Base-by-base conservation (phyloP, 2,329 filamentous ascomycete genomes). In the Alternaria viburni region DNA sequence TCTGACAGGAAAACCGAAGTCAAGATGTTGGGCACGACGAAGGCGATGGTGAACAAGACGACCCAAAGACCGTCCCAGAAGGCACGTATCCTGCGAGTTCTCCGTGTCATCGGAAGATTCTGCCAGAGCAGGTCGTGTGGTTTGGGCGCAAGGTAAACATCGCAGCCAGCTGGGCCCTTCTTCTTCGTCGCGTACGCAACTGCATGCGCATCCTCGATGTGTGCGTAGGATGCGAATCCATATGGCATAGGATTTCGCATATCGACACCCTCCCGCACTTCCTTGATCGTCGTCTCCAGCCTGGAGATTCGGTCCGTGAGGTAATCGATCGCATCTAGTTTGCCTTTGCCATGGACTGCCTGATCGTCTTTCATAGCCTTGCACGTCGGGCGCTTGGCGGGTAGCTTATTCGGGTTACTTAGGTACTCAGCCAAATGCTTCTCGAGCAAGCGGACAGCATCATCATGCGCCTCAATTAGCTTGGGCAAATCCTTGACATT, bases 51-150 rank as follows among this genome's bases (percentile, higher is more conserved):
- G 65, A 99, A 82, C 1, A 94, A 71, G 4, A 87, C 82, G 47
- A 97, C 90, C 93, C 94, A 97, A 56, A 97, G 79, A 59, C 91
- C 91, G 80, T 96, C 96, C 74, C 92, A 86, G 69, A 95, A 87
- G 46, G 90, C 86, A 70, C 91, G 91, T 80, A 90, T 91, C 65
- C 86, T 86, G 54, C 94, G 88, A 1, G 89, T 87, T 21, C 86
- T 83, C 51, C 89, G 89, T 12, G 85, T 88, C 68, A 98, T 84
- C 3, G 89, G 88, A 82, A 98, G 88, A 74, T 99, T 98, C 76
- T 93, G 90, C 96, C 96, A 99, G 58, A 98, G 96, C 43, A 99
- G 87, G 79, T 98, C 95, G 77, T 92, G 93, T 1, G 96, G 95
- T 64, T 90, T 89, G 1, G 96, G 93, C 1, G 96, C 95, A 17